Evolutionary conservation across 306 rosid species (phyloP).

Genomic region (Cucurbita ficifolia): DNA sequence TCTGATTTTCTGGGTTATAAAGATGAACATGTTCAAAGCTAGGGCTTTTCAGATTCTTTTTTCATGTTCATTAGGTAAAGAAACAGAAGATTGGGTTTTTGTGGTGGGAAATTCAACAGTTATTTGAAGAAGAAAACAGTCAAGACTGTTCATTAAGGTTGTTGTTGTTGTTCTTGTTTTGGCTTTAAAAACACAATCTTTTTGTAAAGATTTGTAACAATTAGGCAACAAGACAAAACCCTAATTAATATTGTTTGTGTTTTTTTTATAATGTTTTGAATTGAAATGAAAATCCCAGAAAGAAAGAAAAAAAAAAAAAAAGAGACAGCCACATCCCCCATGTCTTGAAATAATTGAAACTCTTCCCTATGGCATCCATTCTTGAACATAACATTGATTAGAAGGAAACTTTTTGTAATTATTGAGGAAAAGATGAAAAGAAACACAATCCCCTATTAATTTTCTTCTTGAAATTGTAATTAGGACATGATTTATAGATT

Average conservation of each 20-base stretch:
- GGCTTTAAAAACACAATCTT: conserved; percentile 7
- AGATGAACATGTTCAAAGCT: background rate
- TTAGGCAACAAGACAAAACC: conserved; percentile 24
- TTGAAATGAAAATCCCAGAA: background rate
- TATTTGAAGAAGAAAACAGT: background rate
- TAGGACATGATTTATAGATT: background rate
- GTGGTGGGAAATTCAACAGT: conserved; percentile 18
- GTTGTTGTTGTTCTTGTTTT: background rate
- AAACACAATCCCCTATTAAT: background rate
- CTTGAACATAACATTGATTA: background rate
- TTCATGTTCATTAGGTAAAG: background rate
- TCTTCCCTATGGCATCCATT: background rate
- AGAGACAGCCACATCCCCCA: conserved; percentile 3
- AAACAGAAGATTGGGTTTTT: background rate
- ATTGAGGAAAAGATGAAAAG: background rate
- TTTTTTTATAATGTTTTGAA: background rate
- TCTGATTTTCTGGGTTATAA: background rate
- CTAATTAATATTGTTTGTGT: background rate
- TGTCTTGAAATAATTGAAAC: background rate
- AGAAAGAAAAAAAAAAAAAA: background rate
- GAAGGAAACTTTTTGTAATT: background rate
- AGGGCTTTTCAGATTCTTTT: background rate
- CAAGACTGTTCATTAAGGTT: conserved; percentile 4
- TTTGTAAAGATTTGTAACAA: conserved; percentile 5
- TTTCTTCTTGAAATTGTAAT: background rate